Evolutionary conservation across 1,139 yeast genomes (phyloP).

Genomic region (Yarrowia galli): DNA sequence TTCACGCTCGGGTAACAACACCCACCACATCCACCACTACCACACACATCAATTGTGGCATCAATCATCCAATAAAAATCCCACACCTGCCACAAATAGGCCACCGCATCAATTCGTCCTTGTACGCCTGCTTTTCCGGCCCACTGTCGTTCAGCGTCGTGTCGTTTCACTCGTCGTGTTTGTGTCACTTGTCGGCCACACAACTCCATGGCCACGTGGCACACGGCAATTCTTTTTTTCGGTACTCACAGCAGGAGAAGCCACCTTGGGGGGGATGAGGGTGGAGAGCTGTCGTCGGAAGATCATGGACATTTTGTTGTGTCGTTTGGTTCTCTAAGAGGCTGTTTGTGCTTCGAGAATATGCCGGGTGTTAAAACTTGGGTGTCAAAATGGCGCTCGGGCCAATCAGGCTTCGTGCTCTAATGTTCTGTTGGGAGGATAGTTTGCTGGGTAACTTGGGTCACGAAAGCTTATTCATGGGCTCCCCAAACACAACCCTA

Average conservation of each 20-base stretch:
- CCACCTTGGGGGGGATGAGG: constrained; percentile 98
- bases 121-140: not conserved
- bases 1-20: not conserved
- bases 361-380: constrained; percentile 28
- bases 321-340: constrained; percentile 36
- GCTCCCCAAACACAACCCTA: not conserved
- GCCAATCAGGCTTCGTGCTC: constrained; percentile 36
- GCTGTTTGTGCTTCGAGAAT: constrained; percentile 33
- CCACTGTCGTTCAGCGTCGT: constrained; percentile 16
- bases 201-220: constrained; percentile 12
- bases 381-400: constrained; percentile 35
- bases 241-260: constrained; percentile 84
- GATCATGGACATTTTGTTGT: constrained; percentile 72
- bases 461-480: constrained; percentile 4
- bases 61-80: not conserved
- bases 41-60: constrained; percentile 11
- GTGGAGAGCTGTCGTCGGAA: constrained; percentile 93
- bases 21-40: not conserved
- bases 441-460: not conserved
- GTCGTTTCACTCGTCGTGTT: not conserved
- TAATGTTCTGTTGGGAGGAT: constrained; percentile 5
- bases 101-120: constrained; percentile 9
- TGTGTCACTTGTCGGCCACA: not conserved
- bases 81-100: not conserved
- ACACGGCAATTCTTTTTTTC: constrained; percentile 1